phyloP scores from a whole-genome alignment of 805 yeast genomes.

The Starmerella asiatica region DNA sequence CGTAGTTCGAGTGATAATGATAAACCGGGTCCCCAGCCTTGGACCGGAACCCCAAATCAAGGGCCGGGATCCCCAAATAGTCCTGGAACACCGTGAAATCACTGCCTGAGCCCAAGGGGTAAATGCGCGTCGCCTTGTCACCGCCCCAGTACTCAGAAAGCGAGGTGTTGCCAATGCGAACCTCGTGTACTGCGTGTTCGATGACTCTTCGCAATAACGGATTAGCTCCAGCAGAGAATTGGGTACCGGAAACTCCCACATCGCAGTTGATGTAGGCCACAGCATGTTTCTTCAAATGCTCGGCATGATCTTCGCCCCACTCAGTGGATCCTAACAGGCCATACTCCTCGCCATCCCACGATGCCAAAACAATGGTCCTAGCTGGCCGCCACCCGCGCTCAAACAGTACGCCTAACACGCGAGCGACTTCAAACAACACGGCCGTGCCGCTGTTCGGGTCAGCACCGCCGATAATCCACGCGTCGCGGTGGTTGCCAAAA shows the following conservation, averaged over 20 bases:
- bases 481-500: conserved; percentile 66
- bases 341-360: conserved; percentile 74
- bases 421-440: conserved; percentile 46
- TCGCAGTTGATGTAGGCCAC: conserved; percentile 61
- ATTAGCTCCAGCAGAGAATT: conserved; percentile 40
- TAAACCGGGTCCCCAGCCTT: conserved; percentile 43
- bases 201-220: conserved; percentile 44
- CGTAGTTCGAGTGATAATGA: conserved; percentile 66
- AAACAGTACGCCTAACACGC: conserved; percentile 41
- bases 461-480: conserved; percentile 71
- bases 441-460: conserved; percentile 72
- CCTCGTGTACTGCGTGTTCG: conserved; percentile 32
- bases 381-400: conserved; percentile 58
- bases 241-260: conserved; percentile 46
- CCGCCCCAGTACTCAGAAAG: conserved; percentile 28
- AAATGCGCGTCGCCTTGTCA: conserved; percentile 28
- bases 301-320: conserved; percentile 49
- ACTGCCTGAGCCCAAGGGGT: conserved; percentile 53
- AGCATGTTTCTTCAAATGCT: conserved; percentile 35
- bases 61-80: conserved; percentile 32
- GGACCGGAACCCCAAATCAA: conserved; percentile 44
- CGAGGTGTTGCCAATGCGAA: conserved; percentile 32
- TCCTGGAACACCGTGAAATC: conserved; percentile 41
- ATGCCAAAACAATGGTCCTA: conserved; percentile 53
- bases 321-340: conserved; percentile 69